phyloP scores from a whole-genome alignment of 345 rosid species.

The Sisymbrium irio region DNA sequence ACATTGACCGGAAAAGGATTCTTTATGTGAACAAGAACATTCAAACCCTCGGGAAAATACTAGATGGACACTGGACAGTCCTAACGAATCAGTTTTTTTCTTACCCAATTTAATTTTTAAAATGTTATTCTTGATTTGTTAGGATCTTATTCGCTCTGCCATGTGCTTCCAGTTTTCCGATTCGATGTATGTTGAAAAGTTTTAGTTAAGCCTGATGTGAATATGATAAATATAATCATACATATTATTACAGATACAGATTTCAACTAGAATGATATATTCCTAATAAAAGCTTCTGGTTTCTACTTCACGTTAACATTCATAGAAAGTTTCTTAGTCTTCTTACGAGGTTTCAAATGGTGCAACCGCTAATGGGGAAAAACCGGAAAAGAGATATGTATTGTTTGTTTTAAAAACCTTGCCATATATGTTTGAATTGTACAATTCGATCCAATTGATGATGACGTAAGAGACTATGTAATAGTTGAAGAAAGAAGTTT shows the following conservation, averaged over 20 bases:
- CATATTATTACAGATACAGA: background rate
- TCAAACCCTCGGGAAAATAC: slow-evolving; percentile 11
- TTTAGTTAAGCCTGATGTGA: background rate
- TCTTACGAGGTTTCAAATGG: background rate
- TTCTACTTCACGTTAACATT: background rate
- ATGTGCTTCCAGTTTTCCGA: slow-evolving; percentile 24
- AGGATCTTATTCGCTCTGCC: slow-evolving; percentile 31
- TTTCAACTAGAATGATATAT: background rate
- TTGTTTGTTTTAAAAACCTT: background rate
- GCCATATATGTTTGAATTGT: too few relatives aligned
- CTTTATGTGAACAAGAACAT: slow-evolving; percentile 11
- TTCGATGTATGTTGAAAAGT: slow-evolving; percentile 30
- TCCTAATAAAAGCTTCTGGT: background rate
- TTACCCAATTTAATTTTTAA: background rate
- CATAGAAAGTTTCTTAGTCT: background rate
- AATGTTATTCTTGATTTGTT: slow-evolving; percentile 7
- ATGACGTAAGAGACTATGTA: slow-evolving; percentile 20
- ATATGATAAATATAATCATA: slow-evolving; percentile 6
- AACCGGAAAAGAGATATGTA: background rate
- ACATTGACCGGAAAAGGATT: background rate
- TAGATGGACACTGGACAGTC: slow-evolving; percentile 11
- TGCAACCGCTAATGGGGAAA: background rate
- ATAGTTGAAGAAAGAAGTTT: slow-evolving; percentile 12
- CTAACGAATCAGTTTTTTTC: background rate
- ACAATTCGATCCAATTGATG: background rate